These are phyloP conservation scores for Saccharomycopsis selenospora DNA, from an alignment of 805 yeast genomes.

Conservation along the genomic window DNA sequence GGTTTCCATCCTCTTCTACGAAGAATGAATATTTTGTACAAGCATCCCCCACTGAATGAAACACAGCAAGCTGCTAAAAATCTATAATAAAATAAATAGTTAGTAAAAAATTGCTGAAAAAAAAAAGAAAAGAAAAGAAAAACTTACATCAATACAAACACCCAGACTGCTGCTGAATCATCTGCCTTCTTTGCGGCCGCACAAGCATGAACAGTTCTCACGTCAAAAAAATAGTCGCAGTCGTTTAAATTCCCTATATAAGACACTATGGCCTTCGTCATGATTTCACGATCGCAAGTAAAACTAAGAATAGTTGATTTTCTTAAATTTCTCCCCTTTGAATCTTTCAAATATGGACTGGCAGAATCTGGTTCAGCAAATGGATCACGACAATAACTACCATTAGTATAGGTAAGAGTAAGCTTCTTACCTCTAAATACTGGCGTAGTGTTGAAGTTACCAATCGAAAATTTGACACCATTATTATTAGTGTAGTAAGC, in stretches of 20 bases:
- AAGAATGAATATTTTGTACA: slow-evolving; percentile 24
- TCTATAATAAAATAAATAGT: slow-evolving; percentile 10
- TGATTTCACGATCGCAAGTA: slow-evolving; percentile 71
- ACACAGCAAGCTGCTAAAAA: slow-evolving; percentile 35
- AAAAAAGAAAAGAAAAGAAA: slow-evolving; percentile 33
- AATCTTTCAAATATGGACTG: slow-evolving; percentile 20
- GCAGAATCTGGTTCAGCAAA: slow-evolving; percentile 2
- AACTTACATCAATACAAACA: slow-evolving; percentile 47
- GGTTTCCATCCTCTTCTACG: slow-evolving; percentile 14
- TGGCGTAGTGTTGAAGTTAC: slow-evolving; percentile 55
- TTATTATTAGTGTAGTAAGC: slow-evolving; percentile 46
- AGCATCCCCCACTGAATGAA: slow-evolving; percentile 37
- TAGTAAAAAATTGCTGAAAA: slow-evolving; percentile 31
- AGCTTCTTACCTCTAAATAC: slow-evolving; percentile 65
- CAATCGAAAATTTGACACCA: slow-evolving; percentile 47
- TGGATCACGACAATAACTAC: slow-evolving; percentile 46
- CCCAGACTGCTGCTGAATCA: slow-evolving; percentile 57
- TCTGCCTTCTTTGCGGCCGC: slow-evolving; percentile 66
- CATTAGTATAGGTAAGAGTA: slow-evolving; percentile 61
- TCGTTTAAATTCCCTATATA: slow-evolving; percentile 67
- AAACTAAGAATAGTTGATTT: slow-evolving; percentile 65
- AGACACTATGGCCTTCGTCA: slow-evolving; percentile 55
- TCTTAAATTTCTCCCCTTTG: slow-evolving; percentile 43
- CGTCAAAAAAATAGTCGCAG: slow-evolving; percentile 79
- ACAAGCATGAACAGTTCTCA: slow-evolving; percentile 79